Conservation (phyloP, 1,284 basidiomycete genomes). For the Exobasidium rhododendri region DNA sequence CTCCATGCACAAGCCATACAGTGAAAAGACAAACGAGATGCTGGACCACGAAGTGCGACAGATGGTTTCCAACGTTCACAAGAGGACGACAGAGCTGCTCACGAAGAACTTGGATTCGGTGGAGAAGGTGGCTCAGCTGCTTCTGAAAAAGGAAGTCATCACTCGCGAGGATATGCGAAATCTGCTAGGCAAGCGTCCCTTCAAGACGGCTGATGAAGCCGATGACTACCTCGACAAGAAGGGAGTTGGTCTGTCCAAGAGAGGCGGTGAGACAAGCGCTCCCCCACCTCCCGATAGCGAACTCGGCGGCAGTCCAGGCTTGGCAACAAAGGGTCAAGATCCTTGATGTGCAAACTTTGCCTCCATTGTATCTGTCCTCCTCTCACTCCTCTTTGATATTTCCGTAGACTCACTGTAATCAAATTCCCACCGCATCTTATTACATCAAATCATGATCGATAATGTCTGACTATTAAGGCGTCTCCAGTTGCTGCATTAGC, state of each 20-base stretch:
- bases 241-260: constrained; percentile 20
- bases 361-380: too few species aligned
- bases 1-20: constrained; percentile 77
- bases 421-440: neutral
- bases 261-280: constrained; percentile 35
- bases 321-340: constrained; percentile 25
- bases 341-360: neutral
- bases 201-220: constrained; percentile 65
- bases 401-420: neutral
- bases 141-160: constrained; percentile 92
- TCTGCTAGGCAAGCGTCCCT: constrained; percentile 79
- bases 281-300: constrained; percentile 46
- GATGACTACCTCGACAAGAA: constrained; percentile 54
- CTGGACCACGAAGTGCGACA: constrained; percentile 83
- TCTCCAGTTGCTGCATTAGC: constrained; percentile 9
- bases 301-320: constrained; percentile 32
- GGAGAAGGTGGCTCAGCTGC: constrained; percentile 84
- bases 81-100: constrained; percentile 77
- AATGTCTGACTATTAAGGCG: neutral
- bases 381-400: neutral
- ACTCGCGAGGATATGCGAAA: constrained; percentile 87
- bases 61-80: constrained; percentile 87
- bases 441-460: neutral
- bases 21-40: constrained; percentile 92
- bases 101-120: constrained; percentile 80